Percentiles rank a stretch among this genome's conserved stretches.
phyloP scores from a whole-genome alignment of 1,284 basidiomycete species.

The Anthracocystis setariae region DNA sequence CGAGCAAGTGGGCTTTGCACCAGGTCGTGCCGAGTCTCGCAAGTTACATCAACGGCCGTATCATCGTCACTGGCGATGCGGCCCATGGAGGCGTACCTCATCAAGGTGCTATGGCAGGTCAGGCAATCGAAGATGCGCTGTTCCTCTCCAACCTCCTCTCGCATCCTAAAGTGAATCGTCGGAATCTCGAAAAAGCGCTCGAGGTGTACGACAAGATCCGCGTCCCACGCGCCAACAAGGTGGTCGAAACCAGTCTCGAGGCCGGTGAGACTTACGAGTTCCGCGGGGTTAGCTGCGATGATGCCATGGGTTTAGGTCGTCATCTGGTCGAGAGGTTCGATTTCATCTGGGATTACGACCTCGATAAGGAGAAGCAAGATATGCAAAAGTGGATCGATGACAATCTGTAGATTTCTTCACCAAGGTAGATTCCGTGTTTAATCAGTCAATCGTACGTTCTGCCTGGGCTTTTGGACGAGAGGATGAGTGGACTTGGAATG shows the following conservation, averaged over 20 bases:
- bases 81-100: slow-evolving; percentile 76
- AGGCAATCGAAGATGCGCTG: slow-evolving; percentile 75
- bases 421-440: no score
- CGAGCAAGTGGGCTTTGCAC: slow-evolving; percentile 75
- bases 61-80: slow-evolving; percentile 75
- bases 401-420: slow-evolving; percentile 8
- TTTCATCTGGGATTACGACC: slow-evolving; percentile 43
- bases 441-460: no score
- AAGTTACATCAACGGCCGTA: slow-evolving; percentile 70
- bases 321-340: slow-evolving; percentile 36
- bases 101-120: slow-evolving; percentile 75
- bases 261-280: slow-evolving; percentile 53
- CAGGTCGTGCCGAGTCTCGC: slow-evolving; percentile 71
- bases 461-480: neutral
- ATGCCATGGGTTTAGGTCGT: slow-evolving; percentile 19
- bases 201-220: slow-evolving; percentile 51
- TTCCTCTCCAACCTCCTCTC: slow-evolving; percentile 72
- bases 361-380: slow-evolving; percentile 19
- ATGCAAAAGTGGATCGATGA: slow-evolving; percentile 28
- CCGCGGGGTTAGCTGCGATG: slow-evolving; percentile 23
- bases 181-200: slow-evolving; percentile 71
- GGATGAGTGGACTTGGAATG: no score
- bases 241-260: slow-evolving; percentile 54
- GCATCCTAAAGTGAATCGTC: slow-evolving; percentile 70
- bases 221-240: slow-evolving; percentile 53